Base-by-base conservation (phyloP, 345 rosid genomes). In the Moricandia arvensis region DNA sequence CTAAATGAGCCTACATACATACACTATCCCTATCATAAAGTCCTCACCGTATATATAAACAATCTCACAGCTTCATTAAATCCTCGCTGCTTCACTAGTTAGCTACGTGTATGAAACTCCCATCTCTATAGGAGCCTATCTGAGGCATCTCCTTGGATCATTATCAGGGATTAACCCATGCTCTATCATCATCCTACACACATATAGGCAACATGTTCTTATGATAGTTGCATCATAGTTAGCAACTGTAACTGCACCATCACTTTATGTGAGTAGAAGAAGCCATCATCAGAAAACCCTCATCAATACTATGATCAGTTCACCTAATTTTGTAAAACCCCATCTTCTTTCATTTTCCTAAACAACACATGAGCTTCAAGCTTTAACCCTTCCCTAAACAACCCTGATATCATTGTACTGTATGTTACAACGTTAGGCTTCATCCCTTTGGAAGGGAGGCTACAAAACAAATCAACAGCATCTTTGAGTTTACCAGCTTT, bases 321-420 rank as follows among this genome's bases (percentile, higher is more conserved):
- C 59, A 31, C 9, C 66, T 74, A 29, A 7, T 34, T 21, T 37
- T 30, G 54, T 7, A 45, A 33, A 57, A 70, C 21, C 5, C 76
- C 77, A 72, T 72, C 67, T 65, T 72, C 77, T 59, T 66, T 78
- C 81, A 72, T 65, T 26, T 66, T 78, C 47, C 62, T 58, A 66
- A 64, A 70, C 61, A 77, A 15, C 8, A 31, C 59, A 71, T 77
- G 75, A 31, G 76, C 80, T 41, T 77, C 80, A 63, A 15, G 47
- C 63, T 51, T 68, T 0, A 75, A 61, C 34, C 74, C 74, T 60
- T 68, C 62, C 53, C 79, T 75, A 75, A 24, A 60, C 68, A 75
- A 68, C 10, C 74, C 69, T 51, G 79, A 75, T 51, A 75, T 62
- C 24, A 77, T 31, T 64, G 59, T 71, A 7, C 64, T 77, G 72